A percentile compares a stretch with the other conserved stretches of the same genome.
These are phyloP conservation scores for Aureobasidium leucospermi DNA, from an alignment of 2,329 filamentous ascomycete genomes.

Conservation along the genomic window DNA sequence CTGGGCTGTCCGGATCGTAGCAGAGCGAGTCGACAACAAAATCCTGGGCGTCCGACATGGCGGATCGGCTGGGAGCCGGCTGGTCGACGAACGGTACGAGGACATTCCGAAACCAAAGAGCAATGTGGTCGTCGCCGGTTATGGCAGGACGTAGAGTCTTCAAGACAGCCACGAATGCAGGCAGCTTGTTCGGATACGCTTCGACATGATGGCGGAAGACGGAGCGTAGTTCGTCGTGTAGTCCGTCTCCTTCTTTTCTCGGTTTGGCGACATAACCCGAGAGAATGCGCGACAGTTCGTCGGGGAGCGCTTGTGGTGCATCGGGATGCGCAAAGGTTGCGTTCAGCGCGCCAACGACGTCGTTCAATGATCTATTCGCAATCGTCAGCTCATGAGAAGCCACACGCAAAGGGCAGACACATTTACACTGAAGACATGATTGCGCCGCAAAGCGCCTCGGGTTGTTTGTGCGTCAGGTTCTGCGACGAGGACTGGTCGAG, in stretches of 20 bases:
- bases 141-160: conserved; percentile 58
- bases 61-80: conserved; percentile 53
- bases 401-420: background rate
- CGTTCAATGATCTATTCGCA: conserved; percentile 36
- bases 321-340: conserved; percentile 31
- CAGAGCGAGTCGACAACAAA: conserved; percentile 58
- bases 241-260: conserved; percentile 57
- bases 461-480: background rate
- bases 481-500: background rate
- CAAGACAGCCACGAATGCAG: conserved; percentile 62
- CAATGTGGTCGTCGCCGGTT: conserved; percentile 53
- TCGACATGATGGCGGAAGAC: conserved; percentile 60
- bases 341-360: conserved; percentile 36
- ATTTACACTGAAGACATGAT: conserved; percentile 15
- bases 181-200: conserved; percentile 49
- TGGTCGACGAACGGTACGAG: conserved; percentile 50
- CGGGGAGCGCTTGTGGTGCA: conserved; percentile 50
- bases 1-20: conserved; percentile 52
- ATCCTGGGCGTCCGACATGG: conserved; percentile 58
- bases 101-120: conserved; percentile 66
- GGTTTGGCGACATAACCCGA: conserved; percentile 62
- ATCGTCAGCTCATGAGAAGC: background rate
- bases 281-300: conserved; percentile 55
- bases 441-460: background rate
- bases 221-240: conserved; percentile 64